Evolutionary conservation across 2,329 filamentous ascomycete genomes (phyloP).

Genomic region (Aspergillus intermedius): DNA sequence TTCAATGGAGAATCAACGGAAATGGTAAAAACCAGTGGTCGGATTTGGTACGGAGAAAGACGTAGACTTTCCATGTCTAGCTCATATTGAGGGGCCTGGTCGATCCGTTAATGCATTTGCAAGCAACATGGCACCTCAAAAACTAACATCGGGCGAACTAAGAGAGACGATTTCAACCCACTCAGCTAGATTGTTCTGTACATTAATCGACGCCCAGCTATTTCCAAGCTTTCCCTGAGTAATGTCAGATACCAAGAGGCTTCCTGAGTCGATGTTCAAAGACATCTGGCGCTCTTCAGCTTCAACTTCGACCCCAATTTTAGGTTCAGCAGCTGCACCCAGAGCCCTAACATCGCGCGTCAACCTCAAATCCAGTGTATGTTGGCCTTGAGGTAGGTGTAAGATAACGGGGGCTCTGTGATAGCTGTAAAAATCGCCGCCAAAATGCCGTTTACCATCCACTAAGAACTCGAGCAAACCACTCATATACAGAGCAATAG

Average conservation of each 20-base stretch:
- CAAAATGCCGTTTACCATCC: conserved; percentile 48
- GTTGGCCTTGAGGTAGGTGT: conserved; percentile 43
- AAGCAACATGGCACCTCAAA: background rate
- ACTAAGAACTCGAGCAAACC: conserved; percentile 49
- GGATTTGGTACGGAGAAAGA: conserved; percentile 28
- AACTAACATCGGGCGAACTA: conserved; percentile 11
- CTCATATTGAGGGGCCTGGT: background rate
- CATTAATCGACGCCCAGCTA: conserved; percentile 41
- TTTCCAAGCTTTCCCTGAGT: conserved; percentile 43
- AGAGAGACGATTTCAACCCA: conserved; percentile 15
- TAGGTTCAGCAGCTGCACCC: conserved; percentile 46
- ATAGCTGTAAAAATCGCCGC: conserved; percentile 52
- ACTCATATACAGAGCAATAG: conserved; percentile 41
- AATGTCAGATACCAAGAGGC: conserved; percentile 47
- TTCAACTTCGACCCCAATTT: conserved; percentile 37
- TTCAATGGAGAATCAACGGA: conserved; percentile 1
- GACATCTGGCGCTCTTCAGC: conserved; percentile 19
- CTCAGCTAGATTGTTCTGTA: conserved; percentile 40
- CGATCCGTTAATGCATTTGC: background rate
- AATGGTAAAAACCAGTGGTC: conserved; percentile 27
- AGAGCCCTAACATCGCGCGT: conserved; percentile 52
- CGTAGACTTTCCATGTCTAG: conserved; percentile 10
- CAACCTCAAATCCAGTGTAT: conserved; percentile 48
- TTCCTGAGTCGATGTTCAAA: conserved; percentile 25
- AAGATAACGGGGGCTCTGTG: conserved; percentile 46